Evolutionary conservation across 1,284 basidiomycete genomes (phyloP), one percentile per base, ranked within the genome.

Genomic region (Leccinum fallax): DNA sequence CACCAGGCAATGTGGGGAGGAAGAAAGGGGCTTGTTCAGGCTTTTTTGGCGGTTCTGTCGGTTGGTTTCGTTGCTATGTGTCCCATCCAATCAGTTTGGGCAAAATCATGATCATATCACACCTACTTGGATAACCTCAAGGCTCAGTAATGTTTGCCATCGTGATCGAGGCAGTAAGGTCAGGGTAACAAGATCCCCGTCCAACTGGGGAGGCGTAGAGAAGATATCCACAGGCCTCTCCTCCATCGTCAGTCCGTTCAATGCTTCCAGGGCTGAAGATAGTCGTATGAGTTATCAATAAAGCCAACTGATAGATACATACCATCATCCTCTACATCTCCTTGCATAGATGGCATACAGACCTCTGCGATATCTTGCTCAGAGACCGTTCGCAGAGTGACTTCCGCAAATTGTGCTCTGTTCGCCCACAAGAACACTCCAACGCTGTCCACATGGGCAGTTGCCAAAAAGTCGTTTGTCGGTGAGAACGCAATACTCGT

Each of bases 401-500:
- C 85, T 60, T 97, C 92, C 0, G 88, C 78, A 74, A 96, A 98
- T 72, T 98, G 97, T 16, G 95, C 93, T 61, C 95, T 89, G 77
- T 99, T 99, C 21, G 95, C 94, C 94, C 97, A 99, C 13, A 99
- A 84, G 74, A 92, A 96, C 5, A 99, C 85, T 5, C 96, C 97
- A 52, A 98, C 89, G 62, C 90, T 95, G 71, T 97, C 96, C 3
- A 97, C 89, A 75, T 99, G 97, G 0, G 94, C 83, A 2, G 96
- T 97, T 0, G 97, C 97, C 61, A 99, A 77, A 78, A 99, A 99
- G 76, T 99, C 97, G 62, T 92, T 92, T 0, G 94, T 92, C 0
- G 97, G 97, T 1, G 95, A 98, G 74, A 99, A 97, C 0, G 93
- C 85, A 21, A 99, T 76, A 69, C 90, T 94, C 0, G 94, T 97